Percentiles rank a stretch among this genome's conserved stretches.
phyloP scores from a whole-genome alignment of 2,329 filamentous ascomycete genomes.

The Fusarium begoniae region DNA sequence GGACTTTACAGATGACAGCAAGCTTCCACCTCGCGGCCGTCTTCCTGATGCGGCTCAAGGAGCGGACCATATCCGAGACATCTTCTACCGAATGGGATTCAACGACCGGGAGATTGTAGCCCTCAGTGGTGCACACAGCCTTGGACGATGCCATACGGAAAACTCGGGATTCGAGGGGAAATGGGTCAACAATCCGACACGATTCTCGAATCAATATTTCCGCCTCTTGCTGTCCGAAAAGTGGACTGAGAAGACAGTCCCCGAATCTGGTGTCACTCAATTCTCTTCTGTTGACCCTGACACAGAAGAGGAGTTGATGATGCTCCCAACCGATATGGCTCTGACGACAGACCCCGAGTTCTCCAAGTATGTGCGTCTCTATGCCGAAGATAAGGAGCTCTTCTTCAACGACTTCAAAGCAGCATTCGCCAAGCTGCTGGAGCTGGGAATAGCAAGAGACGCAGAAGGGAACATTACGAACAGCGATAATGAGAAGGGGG shows the following conservation, averaged over 20 bases:
- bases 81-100: constrained; percentile 9
- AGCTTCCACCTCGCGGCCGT: constrained; percentile 6
- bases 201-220: constrained; percentile 13
- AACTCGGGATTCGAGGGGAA: constrained; percentile 2
- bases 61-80: not conserved
- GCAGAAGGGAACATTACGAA: not conserved
- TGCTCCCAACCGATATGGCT: constrained; percentile 6
- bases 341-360: constrained; percentile 3
- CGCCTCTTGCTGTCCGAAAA: not conserved
- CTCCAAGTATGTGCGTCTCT: not conserved
- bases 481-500: not conserved
- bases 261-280: not conserved
- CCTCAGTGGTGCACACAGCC: constrained; percentile 3
- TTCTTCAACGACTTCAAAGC: constrained; percentile 1
- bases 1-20: not conserved
- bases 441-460: not conserved
- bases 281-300: constrained; percentile 1
- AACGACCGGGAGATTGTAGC: constrained; percentile 2
- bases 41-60: constrained; percentile 5
- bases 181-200: constrained; percentile 11
- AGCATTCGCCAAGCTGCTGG: not conserved
- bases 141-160: constrained; percentile 2
- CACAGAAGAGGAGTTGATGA: constrained; percentile 12
- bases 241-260: not conserved
- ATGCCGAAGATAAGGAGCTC: not conserved